phyloP scores from a whole-genome alignment of 352 stramenopile genomes.

The Phytophthora pistaciae region DNA sequence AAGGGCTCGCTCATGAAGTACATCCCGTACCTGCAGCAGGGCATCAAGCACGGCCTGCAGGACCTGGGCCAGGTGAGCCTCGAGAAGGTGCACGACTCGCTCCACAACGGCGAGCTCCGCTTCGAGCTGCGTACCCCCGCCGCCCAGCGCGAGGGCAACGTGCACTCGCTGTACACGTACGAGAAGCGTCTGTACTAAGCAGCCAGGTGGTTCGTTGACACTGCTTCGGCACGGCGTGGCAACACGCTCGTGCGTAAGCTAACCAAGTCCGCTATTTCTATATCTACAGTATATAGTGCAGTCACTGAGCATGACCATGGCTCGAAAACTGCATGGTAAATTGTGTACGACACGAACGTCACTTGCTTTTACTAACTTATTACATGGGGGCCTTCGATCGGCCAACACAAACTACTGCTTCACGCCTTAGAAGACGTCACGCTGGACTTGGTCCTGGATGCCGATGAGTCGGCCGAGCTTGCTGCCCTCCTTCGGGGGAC shows the following conservation, averaged over 20 bases:
- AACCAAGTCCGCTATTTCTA: conserved; percentile 31
- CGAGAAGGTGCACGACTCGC: conserved; percentile 81
- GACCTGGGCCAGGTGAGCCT: conserved; percentile 96
- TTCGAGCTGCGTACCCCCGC: conserved; percentile 99
- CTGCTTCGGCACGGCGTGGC: conserved; percentile 23
- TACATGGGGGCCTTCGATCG: conserved; percentile 14
- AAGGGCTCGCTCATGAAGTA: conserved; percentile 99
- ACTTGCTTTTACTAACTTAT: conserved; percentile 13
- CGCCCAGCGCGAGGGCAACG: conserved; percentile 98
- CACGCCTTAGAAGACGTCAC: conserved; percentile 66
- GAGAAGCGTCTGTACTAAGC: conserved; percentile 91
- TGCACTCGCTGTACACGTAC: conserved; percentile 99
- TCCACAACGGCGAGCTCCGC: conserved; percentile 88
- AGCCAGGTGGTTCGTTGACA: conserved; percentile 18
- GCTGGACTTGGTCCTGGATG: conserved; percentile 56
- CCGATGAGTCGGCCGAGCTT: conserved; percentile 76
- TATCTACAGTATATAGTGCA: conserved; percentile 58
- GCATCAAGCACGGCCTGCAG: conserved; percentile 98
- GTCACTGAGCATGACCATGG: conserved; percentile 45
- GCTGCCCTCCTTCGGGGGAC: conserved; percentile 43
- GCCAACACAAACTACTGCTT: conserved; percentile 12
- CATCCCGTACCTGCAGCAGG: conserved; percentile 99
- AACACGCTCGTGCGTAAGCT: conserved; percentile 21
- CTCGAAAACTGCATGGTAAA: conserved; percentile 51
- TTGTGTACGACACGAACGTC: not conserved